Percentiles rank a stretch among this genome's conserved stretches.
Conservation (phyloP, 345 rosid species). For the Limnanthes douglasii region DNA sequence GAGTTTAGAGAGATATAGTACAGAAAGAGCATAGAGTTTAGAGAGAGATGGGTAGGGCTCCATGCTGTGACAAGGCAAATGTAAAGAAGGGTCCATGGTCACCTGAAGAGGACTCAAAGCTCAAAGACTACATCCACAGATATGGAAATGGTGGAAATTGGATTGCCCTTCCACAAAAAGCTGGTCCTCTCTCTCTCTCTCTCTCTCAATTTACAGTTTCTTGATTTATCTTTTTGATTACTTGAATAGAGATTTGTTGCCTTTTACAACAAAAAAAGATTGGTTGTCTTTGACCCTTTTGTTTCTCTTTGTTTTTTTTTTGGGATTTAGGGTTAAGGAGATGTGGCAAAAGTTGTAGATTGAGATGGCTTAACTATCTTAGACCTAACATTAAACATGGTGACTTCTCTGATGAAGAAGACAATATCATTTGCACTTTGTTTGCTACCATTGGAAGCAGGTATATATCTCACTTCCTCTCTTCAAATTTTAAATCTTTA, state of each 20-base stretch:
- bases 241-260: too few species aligned
- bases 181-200: constrained; percentile 30
- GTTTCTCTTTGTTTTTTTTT: constrained; percentile 5
- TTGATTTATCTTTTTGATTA: background rate
- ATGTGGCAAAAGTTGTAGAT: constrained; percentile 95
- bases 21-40: too few species aligned
- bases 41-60: constrained; percentile 97
- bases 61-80: constrained; percentile 92
- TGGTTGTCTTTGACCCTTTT: background rate
- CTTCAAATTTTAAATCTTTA: background rate
- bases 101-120: constrained; percentile 87
- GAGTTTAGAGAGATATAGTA: too few species aligned
- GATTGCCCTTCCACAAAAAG: constrained; percentile 91
- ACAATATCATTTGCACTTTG: constrained; percentile 55
- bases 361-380: constrained; percentile 93
- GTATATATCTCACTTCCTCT: constrained; percentile 16
- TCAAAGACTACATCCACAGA: constrained; percentile 66
- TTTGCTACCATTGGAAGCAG: constrained; percentile 93
- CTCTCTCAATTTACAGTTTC: background rate
- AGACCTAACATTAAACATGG: constrained; percentile 96
- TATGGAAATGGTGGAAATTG: constrained; percentile 88
- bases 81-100: constrained; percentile 99
- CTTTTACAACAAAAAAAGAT: background rate
- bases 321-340: constrained; percentile 51
- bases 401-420: constrained; percentile 78